These are phyloP conservation scores for Solanum chilense DNA, from an alignment of 257 asterid species.

Conservation along the genomic window DNA sequence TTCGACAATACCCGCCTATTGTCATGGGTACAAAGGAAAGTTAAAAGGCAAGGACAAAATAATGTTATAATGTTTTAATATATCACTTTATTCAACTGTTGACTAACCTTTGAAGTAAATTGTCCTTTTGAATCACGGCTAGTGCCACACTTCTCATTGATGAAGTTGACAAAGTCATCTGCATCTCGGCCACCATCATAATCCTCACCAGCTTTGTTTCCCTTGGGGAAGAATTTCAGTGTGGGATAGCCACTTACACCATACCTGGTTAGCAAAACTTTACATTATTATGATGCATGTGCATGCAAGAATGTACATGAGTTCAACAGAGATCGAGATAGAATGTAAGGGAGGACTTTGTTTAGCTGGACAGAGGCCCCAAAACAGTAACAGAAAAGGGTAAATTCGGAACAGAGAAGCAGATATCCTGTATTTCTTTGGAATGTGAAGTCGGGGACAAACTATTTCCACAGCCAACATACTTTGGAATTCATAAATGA, in stretches of 20 bases:
- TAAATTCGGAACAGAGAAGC: neutral
- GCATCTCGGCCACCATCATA: constrained; percentile 63
- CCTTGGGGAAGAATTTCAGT: constrained; percentile 85
- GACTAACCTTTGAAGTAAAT: constrained; percentile 55
- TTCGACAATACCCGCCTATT: constrained; percentile 79
- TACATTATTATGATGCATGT: neutral
- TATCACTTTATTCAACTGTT: neutral
- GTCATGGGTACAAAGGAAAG: neutral
- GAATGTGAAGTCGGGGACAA: neutral
- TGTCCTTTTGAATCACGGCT: constrained; percentile 84
- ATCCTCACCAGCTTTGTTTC: constrained; percentile 90
- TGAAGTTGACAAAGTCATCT: constrained; percentile 67
- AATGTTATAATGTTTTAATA: neutral
- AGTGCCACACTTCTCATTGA: constrained; percentile 82
- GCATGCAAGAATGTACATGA: neutral
- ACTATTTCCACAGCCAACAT: neutral
- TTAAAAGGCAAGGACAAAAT: neutral
- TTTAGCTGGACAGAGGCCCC: neutral
- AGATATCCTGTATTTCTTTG: neutral
- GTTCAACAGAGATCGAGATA: neutral
- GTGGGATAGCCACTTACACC: constrained; percentile 59
- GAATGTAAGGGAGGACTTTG: neutral
- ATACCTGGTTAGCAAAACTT: constrained; percentile 18
- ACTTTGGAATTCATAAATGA: neutral
- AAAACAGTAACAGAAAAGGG: neutral